Evolutionary conservation across 768 basidiomycete genomes (phyloP).

Genomic region (Crassisporium funariophilum): DNA sequence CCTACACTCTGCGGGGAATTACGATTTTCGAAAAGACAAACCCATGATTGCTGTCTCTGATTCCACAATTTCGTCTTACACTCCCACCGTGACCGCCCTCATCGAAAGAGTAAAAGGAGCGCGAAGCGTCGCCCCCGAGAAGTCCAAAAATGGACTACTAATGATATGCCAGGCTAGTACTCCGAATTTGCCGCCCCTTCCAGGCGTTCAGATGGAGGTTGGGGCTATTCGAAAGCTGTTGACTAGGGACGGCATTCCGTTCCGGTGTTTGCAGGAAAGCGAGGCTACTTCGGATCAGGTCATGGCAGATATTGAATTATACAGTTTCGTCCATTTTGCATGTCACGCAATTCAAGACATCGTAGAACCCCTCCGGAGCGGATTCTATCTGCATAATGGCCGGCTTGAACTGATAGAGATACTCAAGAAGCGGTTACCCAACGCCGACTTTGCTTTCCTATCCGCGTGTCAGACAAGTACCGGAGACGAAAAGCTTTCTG

Average conservation of each 20-base stretch:
- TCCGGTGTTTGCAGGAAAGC: slow-evolving; percentile 2
- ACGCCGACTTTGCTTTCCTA: slow-evolving; percentile 35
- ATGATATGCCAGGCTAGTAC: slow-evolving; percentile 10
- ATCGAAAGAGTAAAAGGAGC: neutral
- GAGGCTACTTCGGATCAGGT: slow-evolving; percentile 17
- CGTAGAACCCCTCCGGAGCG: slow-evolving; percentile 24
- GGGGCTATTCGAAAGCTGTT: neutral
- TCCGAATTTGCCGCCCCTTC: slow-evolving; percentile 3
- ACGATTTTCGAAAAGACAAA: neutral
- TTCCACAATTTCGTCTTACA: slow-evolving; percentile 16
- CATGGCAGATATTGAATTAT: slow-evolving; percentile 13
- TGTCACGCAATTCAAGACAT: slow-evolving; percentile 35
- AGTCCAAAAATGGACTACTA: slow-evolving; percentile 6
- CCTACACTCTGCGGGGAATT: slow-evolving; percentile 33
- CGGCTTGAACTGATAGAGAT: slow-evolving; percentile 14
- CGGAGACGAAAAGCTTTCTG: slow-evolving; percentile 26
- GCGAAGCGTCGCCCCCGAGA: neutral
- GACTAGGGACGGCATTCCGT: neutral
- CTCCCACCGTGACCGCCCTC: slow-evolving; percentile 9
- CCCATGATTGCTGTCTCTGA: slow-evolving; percentile 5
- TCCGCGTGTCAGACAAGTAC: slow-evolving; percentile 43
- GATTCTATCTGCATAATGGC: slow-evolving; percentile 21
- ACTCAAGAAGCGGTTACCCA: slow-evolving; percentile 10
- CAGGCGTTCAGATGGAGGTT: slow-evolving; percentile 6
- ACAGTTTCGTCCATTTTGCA: slow-evolving; percentile 31